Evolutionary conservation across 83 land plant species (phyloP).

Genomic region (Thuja plicata): DNA sequence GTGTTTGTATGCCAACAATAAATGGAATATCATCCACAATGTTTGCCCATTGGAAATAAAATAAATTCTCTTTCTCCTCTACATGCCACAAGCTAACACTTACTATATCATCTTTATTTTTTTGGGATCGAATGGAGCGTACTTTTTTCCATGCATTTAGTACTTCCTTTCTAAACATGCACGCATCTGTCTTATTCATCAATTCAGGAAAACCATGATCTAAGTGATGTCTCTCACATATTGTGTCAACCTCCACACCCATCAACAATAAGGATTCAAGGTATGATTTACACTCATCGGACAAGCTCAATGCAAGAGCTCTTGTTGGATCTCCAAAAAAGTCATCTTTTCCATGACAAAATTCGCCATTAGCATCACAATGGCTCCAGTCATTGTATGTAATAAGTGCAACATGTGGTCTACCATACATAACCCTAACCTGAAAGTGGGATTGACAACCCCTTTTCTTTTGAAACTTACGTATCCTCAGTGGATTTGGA

Average conservation of each 20-base stretch:
- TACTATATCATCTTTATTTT: not conserved
- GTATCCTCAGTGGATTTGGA: not conserved
- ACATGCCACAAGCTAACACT: not conserved
- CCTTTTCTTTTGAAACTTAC: not conserved
- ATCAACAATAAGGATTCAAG: not conserved
- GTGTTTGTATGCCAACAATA: not conserved
- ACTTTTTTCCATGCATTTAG: not conserved
- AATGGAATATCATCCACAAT: not conserved
- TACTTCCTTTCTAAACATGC: not conserved
- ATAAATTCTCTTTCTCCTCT: too few relatives aligned
- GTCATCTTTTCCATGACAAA: not conserved
- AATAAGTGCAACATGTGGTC: not conserved
- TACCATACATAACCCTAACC: not conserved
- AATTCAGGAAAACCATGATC: not conserved
- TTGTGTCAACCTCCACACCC: not conserved
- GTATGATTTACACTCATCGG: not conserved
- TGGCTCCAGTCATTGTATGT: not conserved
- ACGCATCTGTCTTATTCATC: not conserved
- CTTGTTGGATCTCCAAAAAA: not conserved
- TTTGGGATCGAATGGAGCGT: not conserved
- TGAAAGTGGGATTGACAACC: not conserved
- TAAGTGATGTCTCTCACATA: not conserved
- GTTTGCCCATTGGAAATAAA: not conserved
- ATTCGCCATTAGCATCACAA: not conserved
- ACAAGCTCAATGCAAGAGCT: not conserved